Evolutionary conservation across 1,139 yeast species (phyloP), one percentile per base, ranked within the genome.

Genomic region (Pichiaceae sp.): DNA sequence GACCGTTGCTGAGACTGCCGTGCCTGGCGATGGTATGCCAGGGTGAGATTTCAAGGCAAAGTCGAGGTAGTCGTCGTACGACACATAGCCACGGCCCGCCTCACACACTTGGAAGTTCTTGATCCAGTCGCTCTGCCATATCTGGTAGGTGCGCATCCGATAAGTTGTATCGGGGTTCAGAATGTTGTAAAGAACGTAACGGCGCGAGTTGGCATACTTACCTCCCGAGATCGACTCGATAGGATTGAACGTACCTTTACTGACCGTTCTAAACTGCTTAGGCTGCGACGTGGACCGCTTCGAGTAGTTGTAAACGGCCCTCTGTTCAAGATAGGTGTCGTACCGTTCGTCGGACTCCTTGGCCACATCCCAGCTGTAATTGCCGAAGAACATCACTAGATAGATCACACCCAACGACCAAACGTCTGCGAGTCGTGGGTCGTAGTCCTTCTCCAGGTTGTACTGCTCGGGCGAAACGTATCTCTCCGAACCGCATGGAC

Each of bases 381-480:
- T 66, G 34, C 72, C 80, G 48, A 61, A 63, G 48, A 57, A 58
- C 78, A 66, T 73, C 35, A 68, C 69, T 53, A 73, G 54, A 45
- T 72, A 72, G 4, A 80, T 63, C 1, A 80, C 66, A 33, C 86
- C 89, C 33, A 76, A 58, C 4, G 85, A 76, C 87, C 87, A 80
- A 40, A 75, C 68, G 53, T 80, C 89, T 34, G 77, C 81, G 32
- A 68, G 60, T 41, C 77, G 54, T 18, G 82, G 73, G 38, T 79
- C 81, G 49, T 75, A 76, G 24, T 70, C 72, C 15, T 52, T 55
- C 12, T 56, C 55, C 3, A 55, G 52, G 4, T 43, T 40, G 46
- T 69, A 75, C 49, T 78, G 84, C 50, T 80, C 89, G 0, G 89
- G 89, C 0, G 86, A 75, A 52, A 79, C 79, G 54, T 78, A 80